These are phyloP conservation scores for Candida broadrunensis DNA, from an alignment of 805 yeast genomes.

Conservation along the genomic window DNA sequence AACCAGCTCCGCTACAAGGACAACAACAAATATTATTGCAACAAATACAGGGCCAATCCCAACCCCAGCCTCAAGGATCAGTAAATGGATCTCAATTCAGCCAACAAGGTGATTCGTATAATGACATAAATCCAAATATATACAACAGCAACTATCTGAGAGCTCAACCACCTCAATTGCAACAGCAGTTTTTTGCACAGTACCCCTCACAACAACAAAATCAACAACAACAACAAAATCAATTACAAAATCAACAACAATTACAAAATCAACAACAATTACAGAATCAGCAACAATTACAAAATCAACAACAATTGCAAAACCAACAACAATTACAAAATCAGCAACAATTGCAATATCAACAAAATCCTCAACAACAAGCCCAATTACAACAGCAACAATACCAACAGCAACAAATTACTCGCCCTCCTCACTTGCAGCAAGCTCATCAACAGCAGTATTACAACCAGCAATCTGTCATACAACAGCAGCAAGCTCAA, in stretches of 20 bases:
- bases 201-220: slow-evolving; percentile 19
- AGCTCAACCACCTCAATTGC: slow-evolving; percentile 18
- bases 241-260: slow-evolving; percentile 15
- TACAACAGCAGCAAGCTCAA: slow-evolving; percentile 18
- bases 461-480: slow-evolving; percentile 17
- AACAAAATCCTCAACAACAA: slow-evolving; percentile 15
- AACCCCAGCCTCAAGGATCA: slow-evolving; percentile 8
- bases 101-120: slow-evolving; percentile 11
- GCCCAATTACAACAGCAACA: slow-evolving; percentile 14
- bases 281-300: slow-evolving; percentile 16
- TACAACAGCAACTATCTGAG: slow-evolving; percentile 20
- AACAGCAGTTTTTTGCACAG: slow-evolving; percentile 10
- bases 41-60: slow-evolving; percentile 37
- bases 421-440: slow-evolving; percentile 8
- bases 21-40: slow-evolving; percentile 41
- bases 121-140: slow-evolving; percentile 14
- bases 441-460: slow-evolving; percentile 16
- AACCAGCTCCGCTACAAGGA: slow-evolving; percentile 24
- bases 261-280: slow-evolving; percentile 13
- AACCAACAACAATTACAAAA: slow-evolving; percentile 22
- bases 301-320: slow-evolving; percentile 14
- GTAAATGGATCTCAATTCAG: slow-evolving; percentile 17
- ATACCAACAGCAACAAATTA: slow-evolving; percentile 11
- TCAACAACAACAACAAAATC: slow-evolving; percentile 16
- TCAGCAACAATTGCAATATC: slow-evolving; percentile 16